These are phyloP conservation scores for Saturnispora besseyi DNA, from an alignment of 805 yeast genomes.

Conservation along the genomic window DNA sequence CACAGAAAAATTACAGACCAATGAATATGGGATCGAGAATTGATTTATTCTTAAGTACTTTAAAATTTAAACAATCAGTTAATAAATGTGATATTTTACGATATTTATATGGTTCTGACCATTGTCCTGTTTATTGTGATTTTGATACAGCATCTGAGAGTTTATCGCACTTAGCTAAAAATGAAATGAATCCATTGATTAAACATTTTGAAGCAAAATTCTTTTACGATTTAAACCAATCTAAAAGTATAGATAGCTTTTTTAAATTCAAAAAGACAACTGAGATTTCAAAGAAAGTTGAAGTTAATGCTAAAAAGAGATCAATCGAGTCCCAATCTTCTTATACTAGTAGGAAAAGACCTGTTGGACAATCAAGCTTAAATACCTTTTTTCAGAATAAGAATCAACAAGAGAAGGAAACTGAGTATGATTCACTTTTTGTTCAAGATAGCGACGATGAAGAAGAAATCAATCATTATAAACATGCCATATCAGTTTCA, in stretches of 20 bases:
- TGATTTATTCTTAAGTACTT: slow-evolving; percentile 59
- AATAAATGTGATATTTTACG: slow-evolving; percentile 45
- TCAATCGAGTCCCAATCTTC: background rate
- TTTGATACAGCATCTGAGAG: slow-evolving; percentile 25
- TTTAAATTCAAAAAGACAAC: slow-evolving; percentile 15
- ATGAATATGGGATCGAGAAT: slow-evolving; percentile 82
- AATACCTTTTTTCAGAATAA: background rate
- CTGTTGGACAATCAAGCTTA: slow-evolving; percentile 11
- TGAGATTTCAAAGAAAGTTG: background rate
- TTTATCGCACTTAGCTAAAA: background rate
- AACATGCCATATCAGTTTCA: slow-evolving; percentile 9
- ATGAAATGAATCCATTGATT: background rate
- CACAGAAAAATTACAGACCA: slow-evolving; percentile 64
- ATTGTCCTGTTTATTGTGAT: slow-evolving; percentile 83
- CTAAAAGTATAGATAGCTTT: slow-evolving; percentile 25
- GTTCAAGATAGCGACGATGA: slow-evolving; percentile 15
- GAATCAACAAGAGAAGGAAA: background rate
- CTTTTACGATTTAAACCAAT: slow-evolving; percentile 33
- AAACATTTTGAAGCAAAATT: slow-evolving; percentile 46
- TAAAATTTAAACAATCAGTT: slow-evolving; percentile 33
- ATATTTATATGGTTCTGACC: slow-evolving; percentile 77
- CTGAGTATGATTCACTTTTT: slow-evolving; percentile 8
- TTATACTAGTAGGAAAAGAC: slow-evolving; percentile 18
- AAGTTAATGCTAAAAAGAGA: slow-evolving; percentile 6
- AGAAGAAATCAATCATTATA: background rate